phyloP scores from a whole-genome alignment of 257 asterid species.

The Cinchona pubescens region DNA sequence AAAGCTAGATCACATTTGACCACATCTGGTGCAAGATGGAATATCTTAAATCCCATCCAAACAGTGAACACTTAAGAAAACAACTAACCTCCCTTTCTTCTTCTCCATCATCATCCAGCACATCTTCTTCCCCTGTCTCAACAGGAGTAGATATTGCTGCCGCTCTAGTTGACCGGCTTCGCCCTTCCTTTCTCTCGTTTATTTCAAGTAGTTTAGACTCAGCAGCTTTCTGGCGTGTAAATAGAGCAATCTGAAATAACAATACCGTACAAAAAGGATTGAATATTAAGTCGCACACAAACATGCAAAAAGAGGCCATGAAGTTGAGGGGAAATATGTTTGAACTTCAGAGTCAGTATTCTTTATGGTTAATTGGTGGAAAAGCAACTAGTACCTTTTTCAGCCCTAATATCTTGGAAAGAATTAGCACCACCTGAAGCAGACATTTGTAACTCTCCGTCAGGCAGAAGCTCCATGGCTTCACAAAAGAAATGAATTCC shows the following conservation, averaged over 20 bases:
- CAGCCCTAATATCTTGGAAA: slow-evolving; percentile 67
- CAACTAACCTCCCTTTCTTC: slow-evolving; percentile 91
- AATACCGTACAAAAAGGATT: neutral
- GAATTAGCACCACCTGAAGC: slow-evolving; percentile 38
- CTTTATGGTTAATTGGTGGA: neutral
- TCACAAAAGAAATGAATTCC: slow-evolving; percentile 90
- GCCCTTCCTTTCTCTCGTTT: slow-evolving; percentile 86
- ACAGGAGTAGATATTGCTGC: slow-evolving; percentile 80
- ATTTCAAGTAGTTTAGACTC: slow-evolving; percentile 79
- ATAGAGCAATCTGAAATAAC: slow-evolving; percentile 67
- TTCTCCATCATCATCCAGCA: slow-evolving; percentile 89
- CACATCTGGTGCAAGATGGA: neutral
- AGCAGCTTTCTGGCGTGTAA: slow-evolving; percentile 83
- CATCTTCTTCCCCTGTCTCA: slow-evolving; percentile 69
- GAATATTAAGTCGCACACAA: neutral
- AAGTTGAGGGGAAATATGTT: neutral
- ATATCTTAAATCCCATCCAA: neutral
- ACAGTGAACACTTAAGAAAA: neutral
- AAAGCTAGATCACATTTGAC: too few relatives aligned
- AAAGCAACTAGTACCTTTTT: slow-evolving; percentile 53
- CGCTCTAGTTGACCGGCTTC: slow-evolving; percentile 95
- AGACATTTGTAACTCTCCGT: slow-evolving; percentile 62
- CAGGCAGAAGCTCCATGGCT: slow-evolving; percentile 88
- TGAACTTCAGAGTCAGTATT: neutral
- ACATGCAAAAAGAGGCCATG: neutral